Percentiles rank a stretch among this genome's conserved stretches.
These are phyloP conservation scores for Pseudopyricularia cyperi DNA, from an alignment of 2,329 filamentous ascomycete species.

Conservation along the genomic window DNA sequence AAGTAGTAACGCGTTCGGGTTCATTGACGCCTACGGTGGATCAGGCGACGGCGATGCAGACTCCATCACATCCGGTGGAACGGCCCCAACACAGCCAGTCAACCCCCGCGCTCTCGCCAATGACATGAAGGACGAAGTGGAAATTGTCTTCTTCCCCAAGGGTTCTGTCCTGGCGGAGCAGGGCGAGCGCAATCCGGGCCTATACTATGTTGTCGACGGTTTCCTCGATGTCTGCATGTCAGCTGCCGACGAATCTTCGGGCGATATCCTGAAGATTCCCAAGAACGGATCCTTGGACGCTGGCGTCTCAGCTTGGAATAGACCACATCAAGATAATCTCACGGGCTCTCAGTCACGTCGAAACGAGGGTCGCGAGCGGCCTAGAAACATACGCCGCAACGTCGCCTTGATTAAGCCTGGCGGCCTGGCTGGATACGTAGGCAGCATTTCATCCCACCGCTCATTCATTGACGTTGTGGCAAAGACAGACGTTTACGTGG, in stretches of 20 bases:
- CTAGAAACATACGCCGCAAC: slow-evolving; percentile 41
- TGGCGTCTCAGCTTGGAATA: not conserved
- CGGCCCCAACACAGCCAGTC: slow-evolving; percentile 16
- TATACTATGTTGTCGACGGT: slow-evolving; percentile 96
- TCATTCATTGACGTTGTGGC: slow-evolving; percentile 96
- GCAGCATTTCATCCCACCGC: slow-evolving; percentile 84
- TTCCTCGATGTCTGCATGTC: slow-evolving; percentile 85
- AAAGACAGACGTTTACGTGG: slow-evolving; percentile 96
- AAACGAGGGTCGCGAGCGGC: slow-evolving; percentile 19
- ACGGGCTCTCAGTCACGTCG: not conserved
- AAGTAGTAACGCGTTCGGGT: slow-evolving; percentile 73
- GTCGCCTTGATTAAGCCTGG: slow-evolving; percentile 90
- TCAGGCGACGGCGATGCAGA: slow-evolving; percentile 75
- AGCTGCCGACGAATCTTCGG: slow-evolving; percentile 45
- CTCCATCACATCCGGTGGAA: slow-evolving; percentile 60
- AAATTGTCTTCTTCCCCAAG: slow-evolving; percentile 95
- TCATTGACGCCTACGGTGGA: slow-evolving; percentile 73
- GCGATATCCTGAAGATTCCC: slow-evolving; percentile 23
- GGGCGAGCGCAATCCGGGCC: slow-evolving; percentile 86
- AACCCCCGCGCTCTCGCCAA: slow-evolving; percentile 51
- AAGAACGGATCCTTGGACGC: slow-evolving; percentile 10
- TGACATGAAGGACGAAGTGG: slow-evolving; percentile 82
- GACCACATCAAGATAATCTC: not conserved
- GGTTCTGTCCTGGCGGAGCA: slow-evolving; percentile 91
- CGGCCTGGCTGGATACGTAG: slow-evolving; percentile 85